Percentiles rank a stretch among this genome's conserved stretches.
These are phyloP conservation scores for Amanita pallidorosea DNA, from an alignment of 768 basidiomycete genomes.

Conservation along the genomic window DNA sequence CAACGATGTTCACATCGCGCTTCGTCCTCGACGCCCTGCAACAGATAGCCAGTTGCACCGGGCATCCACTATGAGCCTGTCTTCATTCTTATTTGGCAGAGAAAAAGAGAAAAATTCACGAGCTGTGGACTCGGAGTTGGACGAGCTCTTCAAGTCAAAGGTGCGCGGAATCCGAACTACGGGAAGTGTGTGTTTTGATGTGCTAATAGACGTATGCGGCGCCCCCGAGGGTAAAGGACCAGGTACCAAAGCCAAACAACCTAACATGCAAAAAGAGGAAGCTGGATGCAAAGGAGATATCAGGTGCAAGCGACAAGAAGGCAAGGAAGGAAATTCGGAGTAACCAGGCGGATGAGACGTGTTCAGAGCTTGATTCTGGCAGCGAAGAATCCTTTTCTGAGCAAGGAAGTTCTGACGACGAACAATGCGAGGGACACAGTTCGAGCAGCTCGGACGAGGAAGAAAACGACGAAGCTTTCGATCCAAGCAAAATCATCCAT, in stretches of 20 bases:
- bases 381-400: neutral
- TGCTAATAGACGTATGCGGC: neutral
- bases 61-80: constrained; percentile 1
- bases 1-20: neutral
- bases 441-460: constrained; percentile 10
- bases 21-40: neutral
- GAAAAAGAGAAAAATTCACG: neutral
- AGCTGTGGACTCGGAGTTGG: constrained; percentile 1
- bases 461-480: constrained; percentile 8
- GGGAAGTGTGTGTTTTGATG: neutral
- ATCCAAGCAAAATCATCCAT: constrained; percentile 38
- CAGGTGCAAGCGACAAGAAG: neutral
- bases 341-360: neutral
- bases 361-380: neutral
- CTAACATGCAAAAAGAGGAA: neutral
- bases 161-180: neutral
- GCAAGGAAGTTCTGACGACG: neutral
- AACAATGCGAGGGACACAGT: constrained; percentile 6
- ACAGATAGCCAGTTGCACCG: neutral
- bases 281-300: neutral
- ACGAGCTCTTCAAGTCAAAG: constrained; percentile 3
- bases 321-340: neutral
- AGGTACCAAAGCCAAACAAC: neutral
- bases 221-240: neutral
- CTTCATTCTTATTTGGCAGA: constrained; percentile 1